Base-by-base conservation (phyloP, 805 yeast species). In the Candida chauliodis region DNA sequence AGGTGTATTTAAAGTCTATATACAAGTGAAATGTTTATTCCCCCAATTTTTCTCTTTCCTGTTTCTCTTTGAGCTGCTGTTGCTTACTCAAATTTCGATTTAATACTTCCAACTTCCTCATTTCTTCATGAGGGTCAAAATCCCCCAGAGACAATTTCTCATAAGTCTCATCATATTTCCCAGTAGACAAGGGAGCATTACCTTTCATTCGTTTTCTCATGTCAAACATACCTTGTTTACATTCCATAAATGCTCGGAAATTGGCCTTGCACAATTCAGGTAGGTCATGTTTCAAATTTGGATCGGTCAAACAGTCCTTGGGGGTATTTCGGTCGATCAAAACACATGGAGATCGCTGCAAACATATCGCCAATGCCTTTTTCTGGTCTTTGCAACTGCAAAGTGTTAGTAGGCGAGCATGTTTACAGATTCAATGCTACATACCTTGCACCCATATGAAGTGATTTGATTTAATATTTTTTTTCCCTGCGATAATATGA, bases 261-360 rank as follows among this genome's bases (percentile, higher is more conserved):
- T 87, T 87, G 10, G 93, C 89, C 37, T 79, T 73, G 53, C 99
- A 91, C 29, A 88, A 73, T 55, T 86, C 95, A 1, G 99, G 99
- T 18, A 91, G 63, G 32, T 86, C 84, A 40, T 73, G 72, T 32
- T 81, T 71, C 24, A 91, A 72, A 45, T 82, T 82, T 1, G 95
- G 95, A 45, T 90, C 72, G 26, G 84, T 83, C 15, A 90, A 61
- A 55, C 99, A 91, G 42, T 88, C 81, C 45, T 87, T 82, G 2
- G 98, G 98, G 2, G 86, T 86, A 61, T 93, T 74, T 47, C 99
- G 73, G 45, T 93, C 86, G 16, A 91, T 75, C 66, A 91, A 72
- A 36, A 91, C 99, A 61, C 99, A 91, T 11, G 98, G 98, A 4
- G 97, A 89, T 54, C 97, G 76, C 59, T 91, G 99, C 34, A 91